Evolutionary conservation across 2,329 filamentous ascomycete species (phyloP).

Genomic region (Zymoseptoria crescenta): DNA sequence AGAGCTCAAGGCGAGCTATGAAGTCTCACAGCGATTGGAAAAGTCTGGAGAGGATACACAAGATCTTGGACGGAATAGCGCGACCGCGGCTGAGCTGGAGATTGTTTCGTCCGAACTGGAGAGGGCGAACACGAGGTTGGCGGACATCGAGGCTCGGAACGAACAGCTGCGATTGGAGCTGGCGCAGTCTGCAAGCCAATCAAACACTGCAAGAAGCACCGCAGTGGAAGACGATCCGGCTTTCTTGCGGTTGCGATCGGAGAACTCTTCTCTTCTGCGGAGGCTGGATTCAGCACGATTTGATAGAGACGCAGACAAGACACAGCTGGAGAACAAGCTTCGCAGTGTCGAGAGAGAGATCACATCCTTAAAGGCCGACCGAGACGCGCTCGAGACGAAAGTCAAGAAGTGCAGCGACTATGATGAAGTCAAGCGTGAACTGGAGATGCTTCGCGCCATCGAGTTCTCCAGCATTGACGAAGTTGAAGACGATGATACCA

Average conservation of each 20-base stretch:
- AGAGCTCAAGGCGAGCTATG: constrained; percentile 94
- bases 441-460: constrained; percentile 91
- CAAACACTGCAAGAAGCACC: constrained; percentile 49
- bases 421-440: constrained; percentile 89
- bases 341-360: constrained; percentile 74
- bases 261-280: constrained; percentile 84
- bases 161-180: constrained; percentile 87
- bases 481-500: constrained; percentile 45
- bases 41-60: constrained; percentile 57
- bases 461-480: constrained; percentile 84
- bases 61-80: constrained; percentile 50
- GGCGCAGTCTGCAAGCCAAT: constrained; percentile 74
- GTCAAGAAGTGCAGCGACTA: constrained; percentile 89
- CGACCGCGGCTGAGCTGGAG: constrained; percentile 83
- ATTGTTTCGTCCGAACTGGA: constrained; percentile 89
- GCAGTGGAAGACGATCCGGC: constrained; percentile 80
- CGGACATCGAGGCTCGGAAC: constrained; percentile 87
- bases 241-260: constrained; percentile 80
- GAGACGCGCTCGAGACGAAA: constrained; percentile 70
- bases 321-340: constrained; percentile 65
- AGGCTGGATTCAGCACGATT: constrained; percentile 77
- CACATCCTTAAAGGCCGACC: constrained; percentile 66
- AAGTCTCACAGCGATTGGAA: constrained; percentile 85
- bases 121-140: constrained; percentile 74
- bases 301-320: constrained; percentile 74